Base-by-base conservation (phyloP, 805 yeast species). In the Metschnikowia lachancei region DNA sequence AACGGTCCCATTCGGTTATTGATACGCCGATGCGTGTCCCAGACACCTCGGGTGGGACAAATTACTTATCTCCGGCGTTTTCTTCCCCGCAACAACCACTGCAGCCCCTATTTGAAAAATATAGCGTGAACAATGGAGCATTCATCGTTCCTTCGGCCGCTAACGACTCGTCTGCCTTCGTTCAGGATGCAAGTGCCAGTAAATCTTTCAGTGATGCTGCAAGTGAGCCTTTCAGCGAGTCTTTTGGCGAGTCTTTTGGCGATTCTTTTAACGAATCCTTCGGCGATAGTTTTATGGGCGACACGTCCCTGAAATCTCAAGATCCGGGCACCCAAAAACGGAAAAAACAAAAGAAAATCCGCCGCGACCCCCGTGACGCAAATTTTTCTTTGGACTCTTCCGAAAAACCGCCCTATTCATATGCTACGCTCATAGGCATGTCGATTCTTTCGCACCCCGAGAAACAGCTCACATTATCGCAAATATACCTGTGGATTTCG, bases 341-440 rank as follows among this genome's bases (percentile, higher is more conserved):
- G 53, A 64, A 58, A 46, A 64, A 62, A 47, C 45, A 57, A 40
- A 66, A 66, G 49, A 65, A 65, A 52, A 44, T 57, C 26, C 54
- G 56, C 39, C 63, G 60, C 42, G 66, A 60, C 12, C 36, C 58
- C 24, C 64, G 67, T 38, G 70, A 67, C 36, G 47, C 61, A n/a
- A 59, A 65, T 10, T 72, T 71, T 51, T 66, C 66, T 24, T 82
- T 83, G 55, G 62, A 56, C 44, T 80, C 83, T 9, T 78, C 81
- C 20, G 75, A 68, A 42, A 92, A 94, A 64, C 99, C 99, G 1
- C 96, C 96, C 0, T 91, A 83, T 64, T 88, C 97, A 5, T 92
- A 92, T 62, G 99, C 99, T 3, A 84, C 90, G 43, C 75, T 92
- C 49, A 92, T 92, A 52, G 97, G 96, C 1, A 83, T 92, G 85